These are phyloP conservation scores for Tinospora cordifolia DNA, from an alignment of 164 flowering plant species.

Conservation along the genomic window DNA sequence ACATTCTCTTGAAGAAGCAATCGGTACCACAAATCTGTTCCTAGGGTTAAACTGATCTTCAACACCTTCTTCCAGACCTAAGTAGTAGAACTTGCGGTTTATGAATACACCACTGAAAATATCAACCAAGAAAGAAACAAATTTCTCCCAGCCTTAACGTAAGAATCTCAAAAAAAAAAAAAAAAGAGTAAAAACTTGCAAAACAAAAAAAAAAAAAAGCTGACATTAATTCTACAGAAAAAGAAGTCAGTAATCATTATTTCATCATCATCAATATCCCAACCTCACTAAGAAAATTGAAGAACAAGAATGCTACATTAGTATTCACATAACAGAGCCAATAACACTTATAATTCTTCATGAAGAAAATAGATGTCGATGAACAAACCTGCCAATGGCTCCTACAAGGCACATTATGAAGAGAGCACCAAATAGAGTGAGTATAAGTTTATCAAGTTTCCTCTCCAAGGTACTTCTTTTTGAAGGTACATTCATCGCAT, in stretches of 20 bases:
- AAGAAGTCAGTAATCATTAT: not conserved
- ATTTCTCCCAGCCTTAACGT: not conserved
- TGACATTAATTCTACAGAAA: not conserved
- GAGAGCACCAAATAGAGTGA: conserved; percentile 62
- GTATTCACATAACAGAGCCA: not conserved
- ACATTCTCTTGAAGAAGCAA: conserved; percentile 8
- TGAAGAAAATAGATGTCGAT: conserved; percentile 2
- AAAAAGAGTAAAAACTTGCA: too few species aligned
- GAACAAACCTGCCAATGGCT: conserved; percentile 75
- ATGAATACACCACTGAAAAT: conserved; percentile 74
- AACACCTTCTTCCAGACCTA: conserved; percentile 40
- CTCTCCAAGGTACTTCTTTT: conserved; percentile 95
- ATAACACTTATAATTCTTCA: not conserved
- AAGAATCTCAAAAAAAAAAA: not conserved
- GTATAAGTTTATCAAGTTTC: conserved; percentile 94
- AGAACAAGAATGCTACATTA: not conserved
- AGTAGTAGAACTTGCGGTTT: conserved; percentile 51
- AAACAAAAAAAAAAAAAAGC: not conserved
- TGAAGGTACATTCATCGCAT: conserved; percentile 96
- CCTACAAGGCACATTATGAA: conserved; percentile 86
- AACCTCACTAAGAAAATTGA: not conserved
- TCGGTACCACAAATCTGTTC: conserved; percentile 67
- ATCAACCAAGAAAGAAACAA: conserved; percentile 12
- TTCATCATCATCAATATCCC: not conserved
- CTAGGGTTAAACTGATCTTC: conserved; percentile 67